Percentiles rank a stretch among this genome's conserved stretches.
phyloP scores from a whole-genome alignment of 768 basidiomycete species.

The Rhodotorula toruloides region DNA sequence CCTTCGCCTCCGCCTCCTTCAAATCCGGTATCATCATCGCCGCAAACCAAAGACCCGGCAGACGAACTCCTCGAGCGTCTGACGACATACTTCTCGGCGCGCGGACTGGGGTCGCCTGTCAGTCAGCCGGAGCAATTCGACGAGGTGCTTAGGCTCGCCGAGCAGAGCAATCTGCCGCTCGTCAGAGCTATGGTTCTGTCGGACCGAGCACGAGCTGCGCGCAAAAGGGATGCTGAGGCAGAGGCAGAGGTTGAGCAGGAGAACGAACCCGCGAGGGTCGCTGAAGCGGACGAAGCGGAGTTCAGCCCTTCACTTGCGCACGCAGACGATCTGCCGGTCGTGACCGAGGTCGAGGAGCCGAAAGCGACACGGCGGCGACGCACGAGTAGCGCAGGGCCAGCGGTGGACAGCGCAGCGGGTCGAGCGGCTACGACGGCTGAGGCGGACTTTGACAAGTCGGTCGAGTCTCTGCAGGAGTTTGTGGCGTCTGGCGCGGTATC shows the following conservation, averaged over 20 bases:
- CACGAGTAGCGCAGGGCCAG: too few relatives aligned
- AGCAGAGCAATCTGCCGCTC: not conserved
- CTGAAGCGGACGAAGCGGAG: not conserved
- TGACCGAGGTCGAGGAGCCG: too few relatives aligned
- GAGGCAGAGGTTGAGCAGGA: not conserved
- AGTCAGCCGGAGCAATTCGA: not conserved
- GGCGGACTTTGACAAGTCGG: too few relatives aligned
- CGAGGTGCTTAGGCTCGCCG: not conserved
- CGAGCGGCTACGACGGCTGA: too few relatives aligned
- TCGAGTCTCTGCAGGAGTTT: not conserved
- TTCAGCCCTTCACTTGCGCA: not conserved
- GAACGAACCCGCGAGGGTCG: not conserved
- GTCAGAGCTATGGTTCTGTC: not conserved
- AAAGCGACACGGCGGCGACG: too few relatives aligned
- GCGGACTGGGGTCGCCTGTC: not conserved
- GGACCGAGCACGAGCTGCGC: too few relatives aligned
- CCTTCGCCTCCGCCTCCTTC: not conserved
- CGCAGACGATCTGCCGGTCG: too few relatives aligned
- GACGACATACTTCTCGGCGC: too few relatives aligned
- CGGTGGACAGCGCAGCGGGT: too few relatives aligned
- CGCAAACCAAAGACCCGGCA: not conserved
- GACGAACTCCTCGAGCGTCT: conserved; percentile 1
- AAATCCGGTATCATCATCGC: not conserved
- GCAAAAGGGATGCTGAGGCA: not conserved
- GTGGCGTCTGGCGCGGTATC: not conserved